Base-by-base conservation (phyloP, 495 filamentous ascomycete species). In the Aspergillus conjunctus region DNA sequence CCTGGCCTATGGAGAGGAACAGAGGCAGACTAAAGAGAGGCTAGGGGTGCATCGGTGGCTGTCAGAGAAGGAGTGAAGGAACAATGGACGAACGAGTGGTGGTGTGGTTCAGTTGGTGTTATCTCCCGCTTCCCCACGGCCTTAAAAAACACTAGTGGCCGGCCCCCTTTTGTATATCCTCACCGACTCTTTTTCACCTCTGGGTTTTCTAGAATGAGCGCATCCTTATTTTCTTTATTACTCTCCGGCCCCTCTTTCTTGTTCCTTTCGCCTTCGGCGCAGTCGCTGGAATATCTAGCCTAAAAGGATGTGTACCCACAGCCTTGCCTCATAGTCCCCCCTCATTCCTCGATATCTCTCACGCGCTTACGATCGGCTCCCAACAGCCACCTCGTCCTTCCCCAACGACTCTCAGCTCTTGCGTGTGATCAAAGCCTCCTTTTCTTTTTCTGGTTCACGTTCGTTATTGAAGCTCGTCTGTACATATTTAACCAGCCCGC, bases 131-230 rank as follows among this genome's bases (percentile, higher is more conserved):
- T 60, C 49, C 15, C 43, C 54, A 26, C 51, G 21, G 26, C 51
- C 49, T 56, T 59, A 52, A 59, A 59, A 52, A 17, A 54, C 18
- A 18, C 58, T 20, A 39, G 37, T 37, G 22, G 21, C 58, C 49
- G 39, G 44, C 41, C 31, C 43, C 51, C 57, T 54, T 54, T 60
- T 15, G 43, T 32, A 58, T 54, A 54, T 50, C 33, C 46, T 66
- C 64, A 66, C 64, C 64, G 64, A 66, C 64, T 66, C 57, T 66
- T 62, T n/a, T 20, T 48, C n/a, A 11, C 32, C 49, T 21, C 49
- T 21, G 49, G 49, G 15, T n/a, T 51, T 51, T 44, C n/a, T 51
- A 54, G 11, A 34, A 60, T 60, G 58, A 41, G 31, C 18, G 15
- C 43, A 49, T 5, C 5, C 2, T 37, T 46, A 34, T 49, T 41